Base-by-base conservation (phyloP, 495 filamentous ascomycete species). In the Penicillium egyptiacum region DNA sequence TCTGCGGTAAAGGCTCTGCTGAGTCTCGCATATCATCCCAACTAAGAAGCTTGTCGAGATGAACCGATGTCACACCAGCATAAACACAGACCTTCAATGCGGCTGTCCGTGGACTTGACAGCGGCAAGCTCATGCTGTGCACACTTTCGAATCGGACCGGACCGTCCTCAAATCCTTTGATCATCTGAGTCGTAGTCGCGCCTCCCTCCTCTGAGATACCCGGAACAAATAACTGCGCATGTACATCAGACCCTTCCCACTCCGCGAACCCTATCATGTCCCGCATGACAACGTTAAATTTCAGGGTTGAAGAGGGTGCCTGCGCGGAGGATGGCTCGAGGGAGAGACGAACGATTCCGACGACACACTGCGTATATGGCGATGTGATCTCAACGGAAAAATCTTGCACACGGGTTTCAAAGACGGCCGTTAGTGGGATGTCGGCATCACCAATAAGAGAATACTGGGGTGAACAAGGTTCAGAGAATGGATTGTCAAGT, bases 211-310 rank as follows among this genome's bases (percentile, higher is more conserved):
- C 93, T 14, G 90, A 94, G 44, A 96, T 86, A 28, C 92, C 90
- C 16, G 94, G 92, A 50, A 99, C 85, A 65, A 96, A 97, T 23
- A 99, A 82, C 73, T 97, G 95, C 2, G 92, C 92, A 73, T 99
- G 94, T 50, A 98, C 92, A 60, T 96, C 86, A 9, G 91, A 94
- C 4, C 94, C 94, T 74, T 99, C 94, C 59, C 92, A 86, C 74
- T 99, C 94, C 1, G 94, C 90, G 63, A 99, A 98, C 5, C 94
- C 94, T 42, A 93, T 74, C 85, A 99, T 87, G 63, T 98, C 91
- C 66, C 94, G 92, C 92, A 99, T 96, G 48, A 96, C 92, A 23
- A 98, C 91, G 63, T 98, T 99, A 75, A 98, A 99, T 68, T 98
- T 98, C 53, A 99, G 75, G 25, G 89, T 98, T 50, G 89, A 91